Evolutionary conservation across 345 rosid genomes (phyloP).

Genomic region (Geranium brycei): DNA sequence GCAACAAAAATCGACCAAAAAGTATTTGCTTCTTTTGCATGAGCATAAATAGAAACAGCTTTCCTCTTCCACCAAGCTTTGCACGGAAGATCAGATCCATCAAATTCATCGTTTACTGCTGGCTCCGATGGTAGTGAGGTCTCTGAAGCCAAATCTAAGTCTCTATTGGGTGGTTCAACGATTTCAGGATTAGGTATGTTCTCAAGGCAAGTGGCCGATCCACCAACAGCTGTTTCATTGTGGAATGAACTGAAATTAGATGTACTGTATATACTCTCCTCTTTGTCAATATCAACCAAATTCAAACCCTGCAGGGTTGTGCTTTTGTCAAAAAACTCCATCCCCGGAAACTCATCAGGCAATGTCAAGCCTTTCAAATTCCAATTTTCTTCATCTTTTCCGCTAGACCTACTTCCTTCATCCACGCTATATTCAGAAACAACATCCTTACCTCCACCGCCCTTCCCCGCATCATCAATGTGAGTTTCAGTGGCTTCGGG

Average conservation of each 20-base stretch:
- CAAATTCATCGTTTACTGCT: conserved; percentile 27
- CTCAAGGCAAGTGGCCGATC: conserved; percentile 30
- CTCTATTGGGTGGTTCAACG: conserved; percentile 22
- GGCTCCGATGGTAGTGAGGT: conserved; percentile 21
- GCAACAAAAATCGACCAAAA: conserved; percentile 90
- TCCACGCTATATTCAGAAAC: conserved; percentile 23
- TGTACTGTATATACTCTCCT: conserved; percentile 37
- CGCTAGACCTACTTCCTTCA: conserved; percentile 28
- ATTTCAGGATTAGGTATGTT: conserved; percentile 21
- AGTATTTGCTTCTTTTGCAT: conserved; percentile 74
- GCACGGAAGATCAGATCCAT: conserved; percentile 45
- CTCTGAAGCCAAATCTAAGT: conserved; percentile 23
- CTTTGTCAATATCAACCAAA: conserved; percentile 23
- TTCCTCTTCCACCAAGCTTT: conserved; percentile 97
- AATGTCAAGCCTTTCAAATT: conserved; percentile 35
- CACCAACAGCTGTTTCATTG: conserved; percentile 34
- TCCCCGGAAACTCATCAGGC: conserved; percentile 44
- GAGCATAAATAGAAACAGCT: conserved; percentile 54
- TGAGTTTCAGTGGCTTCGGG: conserved; percentile 23
- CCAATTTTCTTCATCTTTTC: conserved; percentile 48
- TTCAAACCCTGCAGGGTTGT: conserved; percentile 20
- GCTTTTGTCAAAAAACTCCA: conserved; percentile 36
- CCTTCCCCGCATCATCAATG: conserved; percentile 13
- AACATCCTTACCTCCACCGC: conserved; percentile 21
- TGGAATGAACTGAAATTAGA: conserved; percentile 38